Evolutionary conservation across 2,329 filamentous ascomycete genomes (phyloP), one percentile per base, ranked within the genome.

Genomic region (Ophiostoma australiae): DNA sequence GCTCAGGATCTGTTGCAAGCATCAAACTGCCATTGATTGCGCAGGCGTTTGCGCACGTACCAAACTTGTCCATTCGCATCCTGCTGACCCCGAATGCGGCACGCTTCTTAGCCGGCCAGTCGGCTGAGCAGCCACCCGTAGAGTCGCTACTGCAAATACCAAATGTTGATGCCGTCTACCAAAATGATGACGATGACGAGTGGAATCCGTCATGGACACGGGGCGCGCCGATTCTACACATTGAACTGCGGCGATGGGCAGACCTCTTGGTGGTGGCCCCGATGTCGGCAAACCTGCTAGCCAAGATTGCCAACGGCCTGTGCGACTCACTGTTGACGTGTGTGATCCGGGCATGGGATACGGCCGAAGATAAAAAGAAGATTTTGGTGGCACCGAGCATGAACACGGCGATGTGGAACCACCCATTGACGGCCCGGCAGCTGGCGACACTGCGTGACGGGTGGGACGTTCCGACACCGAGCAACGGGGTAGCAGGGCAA

Each of bases 391-490:
- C 91, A 2, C 78, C 73, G 48, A 74, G 91, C 39, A 97, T 97
- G 92, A 97, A 97, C 78, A 93, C 88, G 33, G 89, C 90, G 4
- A 97, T 97, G 94, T 97, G 91, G 90, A 83, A 84, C 70, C 93
- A 97, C 78, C 94, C 93, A 1, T 82, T 97, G 66, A 97, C 94
- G 0, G 84, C 81, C 68, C 87, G 86, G 73, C 92, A 97, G 74
- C 80, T 97, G 52, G 81, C 81, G 58, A 82, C 91, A 0, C 81
- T 97, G 67, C 85, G 89, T 73, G 85, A 90, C 67, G 91, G 93
- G 72, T 97, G 93, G 93, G 90, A 89, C 6, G 81, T 79, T 27
- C 77, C 78, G 31, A 23, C 39, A n/a, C 48, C 11, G 75, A 75
- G 61, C 37, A 44, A 6, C 35, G n/a, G 35, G 3, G 63, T 15